phyloP scores from a whole-genome alignment of 352 stramenopile species.

The Phytophthora pisi region DNA sequence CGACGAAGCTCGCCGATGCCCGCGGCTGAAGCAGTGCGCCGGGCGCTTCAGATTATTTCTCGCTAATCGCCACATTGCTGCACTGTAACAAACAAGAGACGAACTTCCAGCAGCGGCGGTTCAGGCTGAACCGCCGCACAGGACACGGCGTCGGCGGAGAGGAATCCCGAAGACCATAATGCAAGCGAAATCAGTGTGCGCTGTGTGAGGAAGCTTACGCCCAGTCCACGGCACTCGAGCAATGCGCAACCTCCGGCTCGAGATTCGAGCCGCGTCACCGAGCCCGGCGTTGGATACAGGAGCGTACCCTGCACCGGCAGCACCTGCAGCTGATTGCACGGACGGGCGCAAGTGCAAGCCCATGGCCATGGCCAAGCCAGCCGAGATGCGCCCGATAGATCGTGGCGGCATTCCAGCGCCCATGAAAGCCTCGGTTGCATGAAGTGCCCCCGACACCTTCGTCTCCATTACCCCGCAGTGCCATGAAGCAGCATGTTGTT shows the following conservation, averaged over 20 bases:
- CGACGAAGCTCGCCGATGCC: constrained; percentile 19
- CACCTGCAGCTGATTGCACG: constrained; percentile 1
- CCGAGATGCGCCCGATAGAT: not conserved
- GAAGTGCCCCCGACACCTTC: not conserved
- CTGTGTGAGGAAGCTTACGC: not conserved
- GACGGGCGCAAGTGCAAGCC: constrained; percentile 9
- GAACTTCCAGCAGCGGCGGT: not conserved
- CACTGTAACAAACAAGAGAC: no score
- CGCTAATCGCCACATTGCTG: constrained; percentile 14
- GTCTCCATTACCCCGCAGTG: not conserved
- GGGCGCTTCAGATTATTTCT: constrained; percentile 3
- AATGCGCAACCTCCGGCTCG: not conserved
- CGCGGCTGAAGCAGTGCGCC: constrained; percentile 6
- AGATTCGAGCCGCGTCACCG: constrained; percentile 7
- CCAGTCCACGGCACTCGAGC: not conserved
- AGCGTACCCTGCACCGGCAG: not conserved
- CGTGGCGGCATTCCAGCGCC: not conserved
- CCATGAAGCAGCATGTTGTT: not conserved
- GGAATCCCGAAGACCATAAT: not conserved
- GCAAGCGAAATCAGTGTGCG: not conserved
- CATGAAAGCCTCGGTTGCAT: no score
- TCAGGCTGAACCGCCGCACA: not conserved
- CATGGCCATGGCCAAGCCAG: constrained; percentile 3
- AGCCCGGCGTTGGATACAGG: constrained; percentile 8
- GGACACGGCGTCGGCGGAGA: not conserved